Evolutionary conservation across 2,329 filamentous ascomycete species (phyloP).

Genomic region (Bipolaris sorokiniana): DNA sequence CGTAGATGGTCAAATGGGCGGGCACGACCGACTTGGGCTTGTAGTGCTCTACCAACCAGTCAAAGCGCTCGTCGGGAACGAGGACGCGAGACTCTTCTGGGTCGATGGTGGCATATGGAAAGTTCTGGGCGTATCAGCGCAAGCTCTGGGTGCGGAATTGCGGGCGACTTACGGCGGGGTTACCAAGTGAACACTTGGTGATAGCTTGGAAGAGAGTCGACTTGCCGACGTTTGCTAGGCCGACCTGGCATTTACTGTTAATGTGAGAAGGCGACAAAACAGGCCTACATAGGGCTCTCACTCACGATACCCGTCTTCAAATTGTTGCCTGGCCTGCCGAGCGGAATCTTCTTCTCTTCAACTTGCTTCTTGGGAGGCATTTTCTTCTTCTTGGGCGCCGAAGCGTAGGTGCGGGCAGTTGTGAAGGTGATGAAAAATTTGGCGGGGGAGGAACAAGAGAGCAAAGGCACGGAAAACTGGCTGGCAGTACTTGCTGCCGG

Average conservation of each 20-base stretch:
- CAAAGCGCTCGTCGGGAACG: constrained; percentile 93
- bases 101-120: constrained; percentile 98
- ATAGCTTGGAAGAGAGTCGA: constrained; percentile 99
- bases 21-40: constrained; percentile 97
- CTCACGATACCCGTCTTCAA: constrained; percentile 98
- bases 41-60: constrained; percentile 96
- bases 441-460: constrained; percentile 34
- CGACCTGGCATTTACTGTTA: constrained; percentile 71
- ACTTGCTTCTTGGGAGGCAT: constrained; percentile 96
- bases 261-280: constrained; percentile 46
- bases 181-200: constrained; percentile 95
- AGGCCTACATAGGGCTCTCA: constrained; percentile 59
- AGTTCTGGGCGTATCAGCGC: constrained; percentile 69
- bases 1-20: constrained; percentile 96
- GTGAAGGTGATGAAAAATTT: constrained; percentile 45
- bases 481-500: constrained; percentile 58
- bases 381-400: constrained; percentile 66
- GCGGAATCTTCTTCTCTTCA: constrained; percentile 92
- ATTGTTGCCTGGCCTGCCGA: constrained; percentile 96
- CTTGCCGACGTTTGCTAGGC: constrained; percentile 98
- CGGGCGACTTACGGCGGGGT: constrained; percentile 77
- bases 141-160: background rate
- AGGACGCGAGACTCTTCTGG: constrained; percentile 97
- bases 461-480: constrained; percentile 46
- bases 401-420: constrained; percentile 63